phyloP scores from a whole-genome alignment of 2,329 filamentous ascomycete species.

The Cyclaneusma minus region DNA sequence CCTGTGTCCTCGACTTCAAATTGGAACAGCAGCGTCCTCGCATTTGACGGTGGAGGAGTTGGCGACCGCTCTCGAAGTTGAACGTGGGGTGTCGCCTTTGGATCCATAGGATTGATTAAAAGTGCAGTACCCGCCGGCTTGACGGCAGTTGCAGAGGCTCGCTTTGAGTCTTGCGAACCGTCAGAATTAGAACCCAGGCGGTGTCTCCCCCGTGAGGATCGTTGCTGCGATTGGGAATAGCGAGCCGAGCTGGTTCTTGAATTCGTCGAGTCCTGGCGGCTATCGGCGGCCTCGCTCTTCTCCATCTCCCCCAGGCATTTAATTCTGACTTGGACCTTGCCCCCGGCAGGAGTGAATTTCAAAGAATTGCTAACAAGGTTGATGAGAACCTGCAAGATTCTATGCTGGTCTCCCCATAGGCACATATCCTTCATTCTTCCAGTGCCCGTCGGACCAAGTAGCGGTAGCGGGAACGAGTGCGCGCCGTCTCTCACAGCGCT shows the following conservation, averaged over 20 bases:
- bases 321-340: constrained; percentile 62
- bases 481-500: constrained; percentile 19
- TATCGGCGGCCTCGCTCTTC: constrained; percentile 6
- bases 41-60: constrained; percentile 42
- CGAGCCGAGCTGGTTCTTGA: constrained; percentile 7
- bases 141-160: constrained; percentile 9
- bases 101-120: constrained; percentile 45
- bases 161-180: constrained; percentile 29
- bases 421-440: constrained; percentile 68
- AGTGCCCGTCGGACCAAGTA: constrained; percentile 47
- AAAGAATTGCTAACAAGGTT: constrained; percentile 84
- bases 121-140: constrained; percentile 34
- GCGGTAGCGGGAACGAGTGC: constrained; percentile 31
- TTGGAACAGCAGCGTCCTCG: constrained; percentile 60
- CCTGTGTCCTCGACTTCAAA: constrained; percentile 84
- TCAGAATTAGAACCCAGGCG: constrained; percentile 14
- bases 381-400: constrained; percentile 85
- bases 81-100: constrained; percentile 15
- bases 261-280: constrained; percentile 12
- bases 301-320: constrained; percentile 48
- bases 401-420: constrained; percentile 82
- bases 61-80: constrained; percentile 36
- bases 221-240: constrained; percentile 9
- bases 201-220: constrained; percentile 9
- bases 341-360: constrained; percentile 73